These are phyloP conservation scores for Phytophthora pistaciae DNA, from an alignment of 352 stramenopile species.

Conservation along the genomic window DNA sequence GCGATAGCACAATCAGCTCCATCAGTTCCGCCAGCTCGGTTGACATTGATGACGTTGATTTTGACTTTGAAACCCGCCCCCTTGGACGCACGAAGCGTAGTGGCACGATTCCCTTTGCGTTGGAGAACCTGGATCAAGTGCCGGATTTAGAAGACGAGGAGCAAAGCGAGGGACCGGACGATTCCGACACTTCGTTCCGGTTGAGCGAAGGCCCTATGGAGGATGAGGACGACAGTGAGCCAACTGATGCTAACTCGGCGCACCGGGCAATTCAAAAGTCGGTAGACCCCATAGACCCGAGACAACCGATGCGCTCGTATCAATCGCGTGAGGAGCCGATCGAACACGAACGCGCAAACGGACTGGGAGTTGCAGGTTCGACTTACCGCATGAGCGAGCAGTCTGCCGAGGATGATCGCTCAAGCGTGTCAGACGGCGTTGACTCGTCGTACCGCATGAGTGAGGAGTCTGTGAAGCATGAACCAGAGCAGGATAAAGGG, in stretches of 20 bases:
- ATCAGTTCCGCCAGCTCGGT: constrained; percentile 31
- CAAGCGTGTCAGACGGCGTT: constrained; percentile 35
- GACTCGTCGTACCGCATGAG: constrained; percentile 14
- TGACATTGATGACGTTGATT: constrained; percentile 47
- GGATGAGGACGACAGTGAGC: not conserved
- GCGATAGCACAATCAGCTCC: constrained; percentile 30
- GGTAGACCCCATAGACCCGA: not conserved
- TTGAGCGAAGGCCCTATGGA: constrained; percentile 40
- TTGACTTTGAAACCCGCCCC: constrained; percentile 45
- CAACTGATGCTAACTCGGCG: not conserved
- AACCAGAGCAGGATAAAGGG: not conserved
- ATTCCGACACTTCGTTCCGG: constrained; percentile 29
- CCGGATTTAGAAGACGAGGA: constrained; percentile 28
- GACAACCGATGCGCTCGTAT: not conserved
- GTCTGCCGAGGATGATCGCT: not conserved
- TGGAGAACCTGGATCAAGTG: constrained; percentile 44
- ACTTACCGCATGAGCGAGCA: not conserved
- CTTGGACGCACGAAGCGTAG: constrained; percentile 57
- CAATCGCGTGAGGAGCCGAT: not conserved
- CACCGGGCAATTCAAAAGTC: constrained; percentile 32
- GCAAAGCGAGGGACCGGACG: constrained; percentile 24
- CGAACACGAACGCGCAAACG: not conserved
- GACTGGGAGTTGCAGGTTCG: not conserved
- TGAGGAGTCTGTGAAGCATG: constrained; percentile 5
- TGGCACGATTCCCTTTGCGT: constrained; percentile 53